Conservation (phyloP, 2,329 filamentous ascomycete species). For the Magnaporthiopsis incrustans region DNA sequence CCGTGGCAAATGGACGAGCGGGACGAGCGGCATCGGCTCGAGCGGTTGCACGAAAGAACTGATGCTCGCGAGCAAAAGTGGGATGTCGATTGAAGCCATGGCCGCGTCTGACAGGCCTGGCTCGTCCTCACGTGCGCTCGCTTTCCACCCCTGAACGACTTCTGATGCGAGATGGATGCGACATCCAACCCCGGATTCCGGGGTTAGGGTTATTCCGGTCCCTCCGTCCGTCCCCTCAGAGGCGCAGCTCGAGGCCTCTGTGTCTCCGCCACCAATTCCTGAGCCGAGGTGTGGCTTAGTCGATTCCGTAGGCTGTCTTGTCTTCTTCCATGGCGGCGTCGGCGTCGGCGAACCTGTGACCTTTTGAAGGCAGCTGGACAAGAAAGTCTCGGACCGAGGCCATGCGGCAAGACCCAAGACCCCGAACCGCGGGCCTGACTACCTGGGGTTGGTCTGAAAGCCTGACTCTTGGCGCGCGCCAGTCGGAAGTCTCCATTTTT, state of each 20-base stretch:
- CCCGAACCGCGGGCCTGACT: neutral
- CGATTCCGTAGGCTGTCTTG: no score
- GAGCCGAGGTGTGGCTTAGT: neutral
- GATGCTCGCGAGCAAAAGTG: neutral
- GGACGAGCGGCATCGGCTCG: neutral
- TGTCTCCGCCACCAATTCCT: neutral
- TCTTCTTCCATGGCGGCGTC: no score
- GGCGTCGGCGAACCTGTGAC: no score
- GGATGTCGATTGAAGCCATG: neutral
- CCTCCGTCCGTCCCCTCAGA: no score
- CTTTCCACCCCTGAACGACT: neutral
- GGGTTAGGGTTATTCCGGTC: neutral
- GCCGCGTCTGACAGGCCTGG: neutral
- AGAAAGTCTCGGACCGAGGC: no score
- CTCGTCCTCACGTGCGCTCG: neutral
- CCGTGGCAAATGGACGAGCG: neutral
- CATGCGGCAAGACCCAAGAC: neutral
- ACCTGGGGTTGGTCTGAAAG: no score
- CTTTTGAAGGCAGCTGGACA: no score
- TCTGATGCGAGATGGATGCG: neutral
- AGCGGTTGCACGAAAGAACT: neutral
- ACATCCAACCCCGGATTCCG: no score
- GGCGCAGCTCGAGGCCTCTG: neutral
- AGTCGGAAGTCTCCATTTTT: neutral
- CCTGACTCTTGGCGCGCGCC: neutral